Evolutionary conservation across 768 basidiomycete genomes (phyloP).

Genomic region (Infundibulicybe gibba): DNA sequence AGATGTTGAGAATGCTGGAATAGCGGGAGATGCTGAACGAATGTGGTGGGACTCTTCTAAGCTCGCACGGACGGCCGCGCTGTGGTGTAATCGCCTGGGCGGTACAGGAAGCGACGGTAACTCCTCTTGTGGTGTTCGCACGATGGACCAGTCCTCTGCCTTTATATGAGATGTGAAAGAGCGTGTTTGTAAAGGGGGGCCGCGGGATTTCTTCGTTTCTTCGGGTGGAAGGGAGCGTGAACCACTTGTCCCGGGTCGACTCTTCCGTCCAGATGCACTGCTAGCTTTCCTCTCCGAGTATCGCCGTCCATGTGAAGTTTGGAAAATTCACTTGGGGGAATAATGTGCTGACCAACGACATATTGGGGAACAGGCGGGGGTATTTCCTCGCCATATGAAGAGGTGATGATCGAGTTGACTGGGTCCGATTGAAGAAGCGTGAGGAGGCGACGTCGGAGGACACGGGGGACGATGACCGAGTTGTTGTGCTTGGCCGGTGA

Average conservation of each 20-base stretch:
- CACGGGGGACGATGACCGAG: constrained; percentile 58
- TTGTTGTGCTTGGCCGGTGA: constrained; percentile 42
- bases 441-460: constrained; percentile 56
- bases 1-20: constrained; percentile 47
- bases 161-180: background rate
- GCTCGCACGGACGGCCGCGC: constrained; percentile 2
- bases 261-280: background rate
- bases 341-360: constrained; percentile 40
- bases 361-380: constrained; percentile 33
- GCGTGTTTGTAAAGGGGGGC: background rate
- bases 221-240: background rate
- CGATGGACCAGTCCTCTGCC: constrained; percentile 28
- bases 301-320: constrained; percentile 27
- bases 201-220: background rate
- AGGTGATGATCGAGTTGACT: constrained; percentile 50
- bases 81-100: constrained; percentile 19
- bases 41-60: background rate
- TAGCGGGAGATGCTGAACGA: constrained; percentile 24
- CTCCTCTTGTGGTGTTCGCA: constrained; percentile 29
- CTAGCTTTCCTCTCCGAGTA: constrained; percentile 3
- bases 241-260: background rate
- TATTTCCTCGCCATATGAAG: constrained; percentile 46
- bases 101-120: constrained; percentile 35
- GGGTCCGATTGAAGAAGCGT: constrained; percentile 42
- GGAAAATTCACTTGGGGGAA: constrained; percentile 53